Base-by-base conservation (phyloP, 1,139 yeast species). In the Protomyces pachydermus region DNA sequence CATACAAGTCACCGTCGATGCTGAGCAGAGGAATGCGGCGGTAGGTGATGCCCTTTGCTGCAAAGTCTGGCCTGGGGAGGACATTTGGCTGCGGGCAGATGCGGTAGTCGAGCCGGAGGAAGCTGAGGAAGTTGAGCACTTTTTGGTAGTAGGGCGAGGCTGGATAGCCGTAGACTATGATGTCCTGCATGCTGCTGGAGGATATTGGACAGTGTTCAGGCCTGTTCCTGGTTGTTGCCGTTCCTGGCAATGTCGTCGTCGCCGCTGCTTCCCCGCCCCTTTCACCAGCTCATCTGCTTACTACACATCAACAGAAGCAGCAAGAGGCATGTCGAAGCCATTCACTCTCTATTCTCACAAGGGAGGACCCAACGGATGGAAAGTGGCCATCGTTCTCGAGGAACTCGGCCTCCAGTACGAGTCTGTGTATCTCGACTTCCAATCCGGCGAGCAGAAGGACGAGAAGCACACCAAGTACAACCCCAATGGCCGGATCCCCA, bases 381-480 rank as follows among this genome's bases (percentile, higher is more conserved):
- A 91, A 74, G 96, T 91, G 16, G 97, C 97, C 25, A 90, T 91
- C 56, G 87, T 91, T 50, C 79, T 91, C 66, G 84, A 91, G 58
- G 98, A 91, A 74, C 81, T 91, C 68, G 87, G 87, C 66, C 81
- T 87, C 32, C 46, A 83, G 42, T 91, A 87, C 77, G 84, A 85
- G 70, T 90, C 97, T 2, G 85, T 91, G 66, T 88, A 89, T 72
- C 79, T 91, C 66, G 97, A 91, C 76, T 90, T 91, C 75, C 50
- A 53, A 12, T 48, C 38, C 37, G 61, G 61, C 6, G 62, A 56
- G 39, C 65, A 62, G 4, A 62, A 62, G 46, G 37, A 45, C 16
- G 48, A 16, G 35, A 20, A 28, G 14, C 65, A 62, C 48, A 53
- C 61, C 20, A 57, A 56, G 56, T 62, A 38, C 61, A 65, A 65